Evolutionary conservation across 1,139 yeast species (phyloP).

Genomic region (Blastobotrys apis): DNA sequence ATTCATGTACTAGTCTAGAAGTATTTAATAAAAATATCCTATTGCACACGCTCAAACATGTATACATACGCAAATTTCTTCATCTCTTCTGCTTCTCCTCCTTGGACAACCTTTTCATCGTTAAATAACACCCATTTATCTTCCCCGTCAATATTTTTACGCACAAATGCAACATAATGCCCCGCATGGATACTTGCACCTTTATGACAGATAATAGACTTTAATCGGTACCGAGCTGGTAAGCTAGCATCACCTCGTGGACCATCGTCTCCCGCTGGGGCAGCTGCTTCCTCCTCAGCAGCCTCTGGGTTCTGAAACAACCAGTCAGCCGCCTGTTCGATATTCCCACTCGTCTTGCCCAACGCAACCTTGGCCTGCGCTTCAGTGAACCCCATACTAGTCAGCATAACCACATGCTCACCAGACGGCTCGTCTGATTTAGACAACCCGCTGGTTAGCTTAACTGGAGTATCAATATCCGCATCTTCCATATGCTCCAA

Average conservation of each 20-base stretch:
- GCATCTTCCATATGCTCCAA: conserved; percentile 84
- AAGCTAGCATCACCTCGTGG: conserved; percentile 25
- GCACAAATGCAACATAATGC: conserved; percentile 84
- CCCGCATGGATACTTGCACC: conserved; percentile 95
- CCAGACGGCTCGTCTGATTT: conserved; percentile 22
- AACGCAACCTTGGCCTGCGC: conserved; percentile 68
- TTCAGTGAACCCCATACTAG: conserved; percentile 72
- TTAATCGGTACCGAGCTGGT: conserved; percentile 48
- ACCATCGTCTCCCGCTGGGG: conserved; percentile 23
- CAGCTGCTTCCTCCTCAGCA: conserved; percentile 20
- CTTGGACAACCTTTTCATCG: conserved; percentile 86
- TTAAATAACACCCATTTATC: conserved; percentile 80
- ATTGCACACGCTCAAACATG: conserved; percentile 31
- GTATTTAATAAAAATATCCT: no score
- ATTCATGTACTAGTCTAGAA: no score
- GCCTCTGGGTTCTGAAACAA: conserved; percentile 65
- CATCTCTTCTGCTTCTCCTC: conserved; percentile 55
- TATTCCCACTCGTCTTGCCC: conserved; percentile 50
- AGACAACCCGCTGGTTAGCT: conserved; percentile 31
- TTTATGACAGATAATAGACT: conserved; percentile 85
- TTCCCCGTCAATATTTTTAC: conserved; percentile 38
- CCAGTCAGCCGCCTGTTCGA: conserved; percentile 87
- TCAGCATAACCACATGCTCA: conserved; percentile 48
- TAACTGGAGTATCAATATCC: conserved; percentile 59
- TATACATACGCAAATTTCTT: conserved; percentile 52